phyloP scores from a whole-genome alignment of 331 rosid species.

The Arachis monticola region DNA sequence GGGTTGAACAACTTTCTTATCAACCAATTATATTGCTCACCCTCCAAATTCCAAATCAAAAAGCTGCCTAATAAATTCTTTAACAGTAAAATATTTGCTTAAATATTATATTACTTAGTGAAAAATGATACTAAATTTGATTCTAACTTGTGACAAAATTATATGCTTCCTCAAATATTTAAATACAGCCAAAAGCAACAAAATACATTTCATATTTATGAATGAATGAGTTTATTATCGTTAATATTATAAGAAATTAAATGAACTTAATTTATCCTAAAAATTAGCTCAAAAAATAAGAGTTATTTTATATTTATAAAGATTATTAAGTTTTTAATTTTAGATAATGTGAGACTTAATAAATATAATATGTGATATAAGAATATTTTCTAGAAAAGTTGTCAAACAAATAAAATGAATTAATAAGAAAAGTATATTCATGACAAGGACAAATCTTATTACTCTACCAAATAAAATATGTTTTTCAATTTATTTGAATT shows the following conservation, averaged over 20 bases:
- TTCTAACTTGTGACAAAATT: neutral
- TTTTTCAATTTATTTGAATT: neutral
- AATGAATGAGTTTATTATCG: neutral
- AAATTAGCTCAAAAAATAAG: too few relatives aligned
- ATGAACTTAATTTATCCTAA: accelerated
- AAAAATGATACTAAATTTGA: neutral
- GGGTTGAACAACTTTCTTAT: slow-evolving; percentile 19
- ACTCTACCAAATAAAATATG: too few relatives aligned
- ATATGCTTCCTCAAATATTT: neutral
- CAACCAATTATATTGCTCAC: neutral
- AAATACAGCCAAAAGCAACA: slow-evolving; percentile 1
- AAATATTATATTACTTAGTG: too few relatives aligned
- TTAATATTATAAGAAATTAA: too few relatives aligned
- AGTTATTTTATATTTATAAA: too few relatives aligned
- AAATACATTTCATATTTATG: neutral
- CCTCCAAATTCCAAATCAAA: slow-evolving; percentile 1
- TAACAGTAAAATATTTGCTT: neutral
- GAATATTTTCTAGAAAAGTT: too few relatives aligned
- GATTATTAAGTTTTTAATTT: too few relatives aligned
- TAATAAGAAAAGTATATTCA: neutral
- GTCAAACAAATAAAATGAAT: too few relatives aligned
- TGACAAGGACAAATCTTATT: too few relatives aligned
- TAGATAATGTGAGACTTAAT: too few relatives aligned
- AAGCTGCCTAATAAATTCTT: neutral
- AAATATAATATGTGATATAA: too few relatives aligned